A percentile compares a stretch with the other conserved stretches of the same genome.
Evolutionary conservation across 805 yeast genomes (phyloP).

Genomic region (Yarrowia phangngaensis): DNA sequence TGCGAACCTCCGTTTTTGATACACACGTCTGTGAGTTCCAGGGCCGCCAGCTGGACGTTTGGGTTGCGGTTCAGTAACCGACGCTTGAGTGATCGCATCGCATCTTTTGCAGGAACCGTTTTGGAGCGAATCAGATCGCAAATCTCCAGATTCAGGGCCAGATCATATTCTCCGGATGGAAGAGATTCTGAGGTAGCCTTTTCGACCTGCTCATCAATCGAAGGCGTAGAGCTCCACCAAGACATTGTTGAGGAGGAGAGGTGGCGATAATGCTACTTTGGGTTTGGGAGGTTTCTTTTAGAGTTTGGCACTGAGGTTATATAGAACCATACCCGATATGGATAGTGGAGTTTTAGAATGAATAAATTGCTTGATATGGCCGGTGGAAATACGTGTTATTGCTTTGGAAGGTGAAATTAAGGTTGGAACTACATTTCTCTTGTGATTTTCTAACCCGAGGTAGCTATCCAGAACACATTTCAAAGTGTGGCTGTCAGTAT

Average conservation of each 20-base stretch:
- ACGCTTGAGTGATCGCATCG: constrained; percentile 78
- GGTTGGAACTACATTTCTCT: too few relatives aligned
- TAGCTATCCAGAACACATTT: too few relatives aligned
- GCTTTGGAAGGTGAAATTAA: too few relatives aligned
- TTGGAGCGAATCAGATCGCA: constrained; percentile 84
- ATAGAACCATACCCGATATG: too few relatives aligned
- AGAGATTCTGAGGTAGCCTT: constrained; percentile 85
- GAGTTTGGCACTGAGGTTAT: too few relatives aligned
- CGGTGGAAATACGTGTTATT: too few relatives aligned
- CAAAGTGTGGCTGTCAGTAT: too few relatives aligned
- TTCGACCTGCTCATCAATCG: constrained; percentile 59
- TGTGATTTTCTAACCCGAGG: too few relatives aligned
- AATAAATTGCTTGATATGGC: too few relatives aligned
- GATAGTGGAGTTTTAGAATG: too few relatives aligned
- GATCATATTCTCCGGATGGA: constrained; percentile 85
- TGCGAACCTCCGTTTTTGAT: constrained; percentile 90
- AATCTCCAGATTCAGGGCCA: constrained; percentile 68
- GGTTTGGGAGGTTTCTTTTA: not conserved
- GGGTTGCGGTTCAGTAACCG: constrained; percentile 72
- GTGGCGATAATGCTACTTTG: constrained; percentile 10
- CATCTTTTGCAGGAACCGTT: constrained; percentile 70
- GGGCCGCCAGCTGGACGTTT: constrained; percentile 67
- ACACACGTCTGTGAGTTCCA: constrained; percentile 78
- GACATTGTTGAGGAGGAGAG: constrained; percentile 32
- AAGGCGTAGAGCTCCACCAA: constrained; percentile 40